A percentile compares a stretch with the other conserved stretches of the same genome.
phyloP scores from a whole-genome alignment of 768 basidiomycete genomes.

The Psilocybe azurescens region DNA sequence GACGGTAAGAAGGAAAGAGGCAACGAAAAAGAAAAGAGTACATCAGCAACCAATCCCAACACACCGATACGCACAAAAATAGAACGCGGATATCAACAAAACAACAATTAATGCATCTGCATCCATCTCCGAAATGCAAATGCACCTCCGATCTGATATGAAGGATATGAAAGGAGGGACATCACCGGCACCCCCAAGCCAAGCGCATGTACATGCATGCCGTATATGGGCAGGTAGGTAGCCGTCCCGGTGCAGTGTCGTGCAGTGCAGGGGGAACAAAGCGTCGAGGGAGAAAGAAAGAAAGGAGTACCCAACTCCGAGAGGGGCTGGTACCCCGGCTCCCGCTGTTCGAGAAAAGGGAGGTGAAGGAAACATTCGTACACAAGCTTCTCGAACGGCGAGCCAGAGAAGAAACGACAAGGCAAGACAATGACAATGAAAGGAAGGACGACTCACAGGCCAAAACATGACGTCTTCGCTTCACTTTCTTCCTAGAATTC shows the following conservation, averaged over 20 bases:
- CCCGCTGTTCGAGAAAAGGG: background rate
- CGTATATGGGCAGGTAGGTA: too few relatives aligned
- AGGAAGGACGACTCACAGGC: background rate
- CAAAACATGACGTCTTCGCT: conserved; percentile 2
- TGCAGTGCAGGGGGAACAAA: background rate
- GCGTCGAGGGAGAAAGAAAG: background rate
- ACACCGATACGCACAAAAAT: background rate
- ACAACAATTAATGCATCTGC: too few relatives aligned
- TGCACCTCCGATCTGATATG: background rate
- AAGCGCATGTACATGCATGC: too few relatives aligned
- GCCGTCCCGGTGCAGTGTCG: background rate
- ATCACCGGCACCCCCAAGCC: background rate
- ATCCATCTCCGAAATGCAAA: background rate
- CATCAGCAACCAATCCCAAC: background rate
- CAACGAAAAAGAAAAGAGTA: background rate
- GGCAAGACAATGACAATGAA: too few relatives aligned
- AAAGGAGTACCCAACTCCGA: background rate
- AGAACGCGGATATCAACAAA: background rate
- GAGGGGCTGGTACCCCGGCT: too few relatives aligned
- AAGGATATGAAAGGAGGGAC: conserved; percentile 37
- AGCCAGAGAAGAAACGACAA: too few relatives aligned
- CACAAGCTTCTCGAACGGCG: too few relatives aligned
- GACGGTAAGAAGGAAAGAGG: background rate
- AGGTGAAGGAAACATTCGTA: background rate
- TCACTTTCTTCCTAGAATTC: background rate